Percentiles rank a stretch among this genome's conserved stretches.
Evolutionary conservation across 2,329 filamentous ascomycete genomes (phyloP).

Genomic region (Sporothrix variecibatus): DNA sequence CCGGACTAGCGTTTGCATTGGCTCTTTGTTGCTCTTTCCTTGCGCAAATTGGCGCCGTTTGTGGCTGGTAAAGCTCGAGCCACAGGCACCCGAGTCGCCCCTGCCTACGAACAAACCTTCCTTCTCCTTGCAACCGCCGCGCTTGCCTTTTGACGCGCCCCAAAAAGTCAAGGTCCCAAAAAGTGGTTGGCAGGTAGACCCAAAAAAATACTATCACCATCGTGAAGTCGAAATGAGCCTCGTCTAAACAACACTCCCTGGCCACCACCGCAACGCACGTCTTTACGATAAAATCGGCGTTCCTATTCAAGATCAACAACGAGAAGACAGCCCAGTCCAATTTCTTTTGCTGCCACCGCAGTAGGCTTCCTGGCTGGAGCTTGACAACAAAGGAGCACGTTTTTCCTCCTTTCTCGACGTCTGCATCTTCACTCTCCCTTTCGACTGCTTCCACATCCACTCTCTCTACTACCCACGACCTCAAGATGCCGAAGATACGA

Average conservation of each 20-base stretch:
- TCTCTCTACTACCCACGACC: conserved; percentile 23
- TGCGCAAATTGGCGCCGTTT: background rate
- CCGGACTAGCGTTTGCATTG: conserved; percentile 1
- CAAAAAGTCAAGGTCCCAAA: conserved; percentile 19
- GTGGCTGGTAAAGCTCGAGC: conserved; percentile 29
- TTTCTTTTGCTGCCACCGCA: background rate
- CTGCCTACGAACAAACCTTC: background rate
- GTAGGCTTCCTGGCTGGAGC: too few relatives aligned
- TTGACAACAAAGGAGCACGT: background rate
- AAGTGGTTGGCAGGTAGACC: conserved; percentile 13
- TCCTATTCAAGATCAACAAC: background rate
- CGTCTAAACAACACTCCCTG: conserved; percentile 2
- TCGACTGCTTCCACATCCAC: background rate
- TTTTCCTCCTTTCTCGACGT: background rate
- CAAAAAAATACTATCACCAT: conserved; percentile 14
- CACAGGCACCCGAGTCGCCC: conserved; percentile 16
- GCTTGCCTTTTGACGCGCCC: conserved; percentile 25
- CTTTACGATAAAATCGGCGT: background rate
- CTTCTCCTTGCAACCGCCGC: conserved; percentile 4
- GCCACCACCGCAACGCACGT: background rate
- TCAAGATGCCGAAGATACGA: conserved; percentile 78
- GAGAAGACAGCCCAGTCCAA: background rate
- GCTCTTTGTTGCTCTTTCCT: background rate
- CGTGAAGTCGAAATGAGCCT: background rate
- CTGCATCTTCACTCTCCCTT: background rate